Base-by-base conservation (phyloP, 371 early-diverging fungal genomes). In the Lichtheimia ornata region DNA sequence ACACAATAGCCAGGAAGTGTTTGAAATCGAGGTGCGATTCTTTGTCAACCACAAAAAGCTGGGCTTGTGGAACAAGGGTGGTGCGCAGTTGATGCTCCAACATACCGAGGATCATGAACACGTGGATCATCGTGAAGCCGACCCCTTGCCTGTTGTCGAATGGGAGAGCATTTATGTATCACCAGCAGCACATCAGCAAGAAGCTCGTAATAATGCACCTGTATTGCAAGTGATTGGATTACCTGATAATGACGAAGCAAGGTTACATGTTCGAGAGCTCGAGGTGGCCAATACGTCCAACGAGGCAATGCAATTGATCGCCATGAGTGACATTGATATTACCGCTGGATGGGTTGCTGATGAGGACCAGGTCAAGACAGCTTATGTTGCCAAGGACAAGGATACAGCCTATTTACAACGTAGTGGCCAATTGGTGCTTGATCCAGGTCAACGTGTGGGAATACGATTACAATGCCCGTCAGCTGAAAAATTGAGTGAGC, bases 1-100 rank as follows among this genome's bases (percentile, higher is more conserved):
- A 56, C 84, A 90, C 70, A 91, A 93, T 59, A 80, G 87, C 15
- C 74, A 78, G 27, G 89, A 91, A 58, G 72, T 77, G 25, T 76
- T 89, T 62, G 76, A 78, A 42, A 81, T 91, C 55, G 85, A 87
- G 59, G 81, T 90, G 4, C 82, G 87, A 6, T 67, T 89, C 6
- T 91, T 91, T 74, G 87, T 88, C 17, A 88, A 91, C 50, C 73
- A 72, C 28, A 74, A 74, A 20, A 72, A 66, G 14, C 53, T 79
- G n/a, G 71, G 72, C 58, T 67, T 71, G 5, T 74, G 72, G 71
- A 24, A 64, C 1, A 30, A 67, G 20, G 65, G 66, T 43, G 65
- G 66, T 43, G 63, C 71, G 2, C 56, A 64, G 28, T 61, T 56
- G 35, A 28, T 72, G 9, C 55, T 74, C 17, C 63, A 63, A 20